phyloP scores from a whole-genome alignment of 768 basidiomycete species.

The Hysterangium stoloniferum region DNA sequence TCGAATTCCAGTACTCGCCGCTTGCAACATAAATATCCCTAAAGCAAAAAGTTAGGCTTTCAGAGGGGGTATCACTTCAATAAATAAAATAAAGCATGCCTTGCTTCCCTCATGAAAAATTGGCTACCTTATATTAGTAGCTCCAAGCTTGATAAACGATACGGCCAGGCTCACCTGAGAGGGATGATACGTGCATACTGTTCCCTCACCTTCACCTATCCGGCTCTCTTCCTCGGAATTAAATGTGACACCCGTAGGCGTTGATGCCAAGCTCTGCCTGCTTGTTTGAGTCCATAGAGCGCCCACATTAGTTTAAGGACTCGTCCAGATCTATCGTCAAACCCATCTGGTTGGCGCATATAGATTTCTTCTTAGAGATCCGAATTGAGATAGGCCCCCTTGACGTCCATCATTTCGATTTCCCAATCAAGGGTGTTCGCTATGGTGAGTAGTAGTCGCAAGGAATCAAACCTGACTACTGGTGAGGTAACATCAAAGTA shows the following conservation, averaged over 20 bases:
- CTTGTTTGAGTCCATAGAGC: too few relatives aligned
- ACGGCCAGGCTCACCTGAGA: slow-evolving; percentile 41
- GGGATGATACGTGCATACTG: slow-evolving; percentile 81
- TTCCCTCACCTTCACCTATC: slow-evolving; percentile 57
- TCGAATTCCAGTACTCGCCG: slow-evolving; percentile 93
- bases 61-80: neutral
- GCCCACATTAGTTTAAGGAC: too few relatives aligned
- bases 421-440: slow-evolving; percentile 22
- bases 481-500: slow-evolving; percentile 20
- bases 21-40: slow-evolving; percentile 98
- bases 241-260: slow-evolving; percentile 47
- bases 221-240: slow-evolving; percentile 67
- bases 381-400: slow-evolving; percentile 24
- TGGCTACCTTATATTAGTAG: slow-evolving; percentile 47
- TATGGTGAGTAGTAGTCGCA: slow-evolving; percentile 20
- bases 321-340: slow-evolving; percentile 18
- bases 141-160: neutral
- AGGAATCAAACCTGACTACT: slow-evolving; percentile 29
- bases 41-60: slow-evolving; percentile 13
- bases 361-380: slow-evolving; percentile 28
- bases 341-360: slow-evolving; percentile 31
- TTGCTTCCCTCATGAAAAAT: slow-evolving; percentile 95
- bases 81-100: too few relatives aligned
- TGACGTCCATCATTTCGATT: slow-evolving; percentile 25
- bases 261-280: too few relatives aligned